These are phyloP conservation scores for Bullera alba DNA, from an alignment of 768 basidiomycete species.

Conservation along the genomic window DNA sequence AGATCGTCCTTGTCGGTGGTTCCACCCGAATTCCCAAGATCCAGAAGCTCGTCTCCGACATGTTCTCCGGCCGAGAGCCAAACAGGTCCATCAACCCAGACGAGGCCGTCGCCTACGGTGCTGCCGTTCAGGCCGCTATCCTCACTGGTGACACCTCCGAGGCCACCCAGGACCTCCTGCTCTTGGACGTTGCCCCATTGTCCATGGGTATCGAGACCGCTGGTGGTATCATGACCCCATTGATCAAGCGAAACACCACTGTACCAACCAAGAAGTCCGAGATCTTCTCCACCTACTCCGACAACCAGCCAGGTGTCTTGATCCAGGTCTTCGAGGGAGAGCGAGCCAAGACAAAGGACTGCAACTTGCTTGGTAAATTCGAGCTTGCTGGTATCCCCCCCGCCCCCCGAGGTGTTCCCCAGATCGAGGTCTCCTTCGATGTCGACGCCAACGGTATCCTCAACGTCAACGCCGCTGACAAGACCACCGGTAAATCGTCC, in stretches of 20 bases:
- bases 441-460: constrained; percentile 67
- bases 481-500: constrained; percentile 52
- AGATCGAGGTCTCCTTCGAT: constrained; percentile 52
- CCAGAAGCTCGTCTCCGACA: constrained; percentile 95
- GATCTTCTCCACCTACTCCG: constrained; percentile 91
- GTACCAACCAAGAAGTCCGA: constrained; percentile 96
- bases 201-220: constrained; percentile 99
- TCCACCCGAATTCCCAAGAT: constrained; percentile 99
- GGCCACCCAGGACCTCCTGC: constrained; percentile 79
- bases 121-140: constrained; percentile 96
- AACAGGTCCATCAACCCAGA: constrained; percentile 96
- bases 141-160: constrained; percentile 94
- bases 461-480: constrained; percentile 48
- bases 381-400: constrained; percentile 52
- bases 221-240: constrained; percentile 94
- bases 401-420: constrained; percentile 50
- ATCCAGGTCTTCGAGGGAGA: constrained; percentile 99
- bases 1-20: constrained; percentile 52
- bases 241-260: constrained; percentile 92
- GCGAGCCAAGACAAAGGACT: constrained; percentile 94
- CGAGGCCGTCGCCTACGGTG: constrained; percentile 98
- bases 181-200: constrained; percentile 93
- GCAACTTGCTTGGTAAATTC: constrained; percentile 95
- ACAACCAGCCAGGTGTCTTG: constrained; percentile 89
- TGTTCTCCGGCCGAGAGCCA: constrained; percentile 91